Evolutionary conservation across 169 alveolate genomes (phyloP).

Genomic region (Cryptosporidium xiaoi): DNA sequence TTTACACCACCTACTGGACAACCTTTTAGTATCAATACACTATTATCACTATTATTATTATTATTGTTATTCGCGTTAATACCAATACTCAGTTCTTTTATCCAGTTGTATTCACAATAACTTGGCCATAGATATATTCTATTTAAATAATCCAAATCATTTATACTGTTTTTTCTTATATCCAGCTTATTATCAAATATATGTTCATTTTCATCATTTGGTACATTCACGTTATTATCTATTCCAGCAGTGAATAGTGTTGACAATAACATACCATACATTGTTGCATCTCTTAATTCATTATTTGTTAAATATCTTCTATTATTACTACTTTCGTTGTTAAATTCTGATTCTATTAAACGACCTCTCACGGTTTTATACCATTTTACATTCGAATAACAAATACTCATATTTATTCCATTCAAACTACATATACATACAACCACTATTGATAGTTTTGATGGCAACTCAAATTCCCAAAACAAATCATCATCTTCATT

Average conservation of each 20-base stretch:
- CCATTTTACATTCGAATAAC: constrained; percentile 64
- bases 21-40: constrained; percentile 8
- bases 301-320: constrained; percentile 9
- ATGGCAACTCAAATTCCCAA: constrained; percentile 44
- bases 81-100: neutral
- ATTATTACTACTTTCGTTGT: neutral
- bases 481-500: neutral
- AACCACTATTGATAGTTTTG: constrained; percentile 39
- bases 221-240: constrained; percentile 48
- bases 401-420: neutral
- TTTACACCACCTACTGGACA: constrained; percentile 31
- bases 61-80: neutral
- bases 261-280: constrained; percentile 63
- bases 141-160: constrained; percentile 24
- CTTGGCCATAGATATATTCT: constrained; percentile 55
- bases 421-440: constrained; percentile 23
- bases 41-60: neutral
- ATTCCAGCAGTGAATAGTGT: constrained; percentile 57
- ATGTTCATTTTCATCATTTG: constrained; percentile 65
- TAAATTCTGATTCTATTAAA: constrained; percentile 12
- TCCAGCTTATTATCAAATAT: constrained; percentile 54
- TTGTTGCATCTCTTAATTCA: constrained; percentile 54
- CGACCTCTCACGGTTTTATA: constrained; percentile 47
- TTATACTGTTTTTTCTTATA: neutral
- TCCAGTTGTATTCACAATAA: constrained; percentile 55